phyloP scores from a whole-genome alignment of 2,329 filamentous ascomycete species.

The Microsporum audouinii region DNA sequence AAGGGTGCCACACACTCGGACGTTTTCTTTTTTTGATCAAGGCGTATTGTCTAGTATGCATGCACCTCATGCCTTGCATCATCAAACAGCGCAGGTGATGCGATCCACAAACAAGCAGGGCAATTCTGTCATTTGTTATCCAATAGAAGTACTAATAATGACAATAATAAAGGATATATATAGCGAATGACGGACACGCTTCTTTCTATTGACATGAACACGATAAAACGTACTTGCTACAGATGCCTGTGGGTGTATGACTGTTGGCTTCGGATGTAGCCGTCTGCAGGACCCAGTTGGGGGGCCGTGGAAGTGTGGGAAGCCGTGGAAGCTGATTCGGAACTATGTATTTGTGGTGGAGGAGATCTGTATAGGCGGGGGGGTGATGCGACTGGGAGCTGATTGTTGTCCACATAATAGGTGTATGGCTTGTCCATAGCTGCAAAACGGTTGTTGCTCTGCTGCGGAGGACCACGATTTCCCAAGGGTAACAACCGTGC shows the following conservation, averaged over 20 bases:
- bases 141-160: no score
- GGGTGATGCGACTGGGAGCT: background rate
- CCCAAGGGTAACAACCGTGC: background rate
- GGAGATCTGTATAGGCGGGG: background rate
- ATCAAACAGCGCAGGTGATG: no score
- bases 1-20: no score
- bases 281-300: background rate
- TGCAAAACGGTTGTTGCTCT: background rate
- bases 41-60: no score
- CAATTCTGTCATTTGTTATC: no score
- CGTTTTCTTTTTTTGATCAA: no score
- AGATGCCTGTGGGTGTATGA: background rate
- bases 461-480: background rate
- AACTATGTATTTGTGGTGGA: background rate
- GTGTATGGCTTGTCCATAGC: background rate
- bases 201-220: no score
- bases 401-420: background rate
- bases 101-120: no score
- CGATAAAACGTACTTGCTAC: background rate
- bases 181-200: no score
- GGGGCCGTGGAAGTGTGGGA: background rate
- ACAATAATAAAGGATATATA: no score
- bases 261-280: background rate
- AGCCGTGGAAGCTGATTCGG: background rate
- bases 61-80: no score